Conservation (phyloP, 345 rosid genomes). For the Moricandia moricandioides region DNA sequence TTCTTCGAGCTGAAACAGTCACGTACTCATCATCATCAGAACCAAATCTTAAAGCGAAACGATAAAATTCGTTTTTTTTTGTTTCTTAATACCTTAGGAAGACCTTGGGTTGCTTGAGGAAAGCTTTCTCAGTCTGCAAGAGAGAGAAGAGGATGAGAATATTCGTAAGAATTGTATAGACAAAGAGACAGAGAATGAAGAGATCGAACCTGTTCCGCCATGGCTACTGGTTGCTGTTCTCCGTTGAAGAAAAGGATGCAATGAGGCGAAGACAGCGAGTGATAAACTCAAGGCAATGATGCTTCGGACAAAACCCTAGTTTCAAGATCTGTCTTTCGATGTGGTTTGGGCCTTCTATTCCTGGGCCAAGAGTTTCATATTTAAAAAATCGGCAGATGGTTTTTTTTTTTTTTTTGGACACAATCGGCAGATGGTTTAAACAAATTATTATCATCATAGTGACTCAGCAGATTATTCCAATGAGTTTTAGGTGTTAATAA, state of each 20-base stretch:
- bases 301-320: slow-evolving; percentile 28
- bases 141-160: not conserved
- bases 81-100: slow-evolving; percentile 61
- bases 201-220: slow-evolving; percentile 37
- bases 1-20: slow-evolving; percentile 52
- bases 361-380: not conserved
- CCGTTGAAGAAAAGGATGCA: not conserved
- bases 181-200: not conserved
- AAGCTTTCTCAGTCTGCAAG: slow-evolving; percentile 78
- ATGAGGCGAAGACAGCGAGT: not conserved
- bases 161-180: not conserved
- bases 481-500: too few species aligned
- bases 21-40: not conserved
- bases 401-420: too few species aligned
- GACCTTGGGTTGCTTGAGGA: slow-evolving; percentile 78
- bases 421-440: too few species aligned
- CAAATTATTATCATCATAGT: too few species aligned
- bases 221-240: slow-evolving; percentile 34
- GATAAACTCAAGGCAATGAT: not conserved
- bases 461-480: too few species aligned
- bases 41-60: not conserved
- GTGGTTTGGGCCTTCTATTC: slow-evolving; percentile 9
- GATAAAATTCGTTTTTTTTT: not conserved
- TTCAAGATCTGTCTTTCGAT: not conserved
- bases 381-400: too few species aligned